These are phyloP conservation scores for Biscogniauxia mediterranea DNA, from an alignment of 2,329 filamentous ascomycete genomes.

Conservation along the genomic window DNA sequence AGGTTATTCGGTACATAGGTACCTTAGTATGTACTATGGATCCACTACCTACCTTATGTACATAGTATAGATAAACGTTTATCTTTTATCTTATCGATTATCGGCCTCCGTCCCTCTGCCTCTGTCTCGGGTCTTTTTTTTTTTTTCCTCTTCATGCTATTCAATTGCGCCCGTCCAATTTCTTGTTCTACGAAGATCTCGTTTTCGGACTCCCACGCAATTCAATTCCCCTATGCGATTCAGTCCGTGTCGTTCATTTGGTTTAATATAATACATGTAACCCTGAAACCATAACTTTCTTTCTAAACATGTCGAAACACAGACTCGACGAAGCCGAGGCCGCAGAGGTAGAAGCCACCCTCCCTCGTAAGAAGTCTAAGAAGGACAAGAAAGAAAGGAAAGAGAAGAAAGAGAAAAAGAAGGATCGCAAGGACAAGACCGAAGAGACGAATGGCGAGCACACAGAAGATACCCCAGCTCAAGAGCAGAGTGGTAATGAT, in stretches of 20 bases:
- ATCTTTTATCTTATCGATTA: slow-evolving; percentile 15
- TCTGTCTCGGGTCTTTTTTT: slow-evolving; percentile 7
- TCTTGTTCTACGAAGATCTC: background rate
- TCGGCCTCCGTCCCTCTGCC: background rate
- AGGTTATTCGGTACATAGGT: too few species aligned
- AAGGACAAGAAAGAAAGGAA: slow-evolving; percentile 37
- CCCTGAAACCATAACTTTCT: too few species aligned
- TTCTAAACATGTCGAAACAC: slow-evolving; percentile 32
- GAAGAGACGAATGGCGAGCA: slow-evolving; percentile 7
- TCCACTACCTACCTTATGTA: too few species aligned
- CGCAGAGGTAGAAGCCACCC: slow-evolving; percentile 22
- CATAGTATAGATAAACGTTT: too few species aligned
- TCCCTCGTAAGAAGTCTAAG: slow-evolving; percentile 41
- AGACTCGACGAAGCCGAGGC: slow-evolving; percentile 32
- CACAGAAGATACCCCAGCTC: background rate
- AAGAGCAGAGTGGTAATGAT: slow-evolving; percentile 20
- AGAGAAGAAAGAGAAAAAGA: slow-evolving; percentile 31
- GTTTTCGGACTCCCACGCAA: background rate
- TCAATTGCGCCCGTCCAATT: background rate
- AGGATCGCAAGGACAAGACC: slow-evolving; percentile 25
- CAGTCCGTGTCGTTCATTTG: too few species aligned
- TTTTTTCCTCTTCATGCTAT: background rate
- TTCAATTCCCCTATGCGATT: background rate
- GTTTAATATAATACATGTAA: background rate
- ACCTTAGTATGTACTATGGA: too few species aligned